Percentiles rank a stretch among this genome's conserved stretches.
Conservation (phyloP, 2,329 filamentous ascomycete genomes). For the Exophiala bonariae region DNA sequence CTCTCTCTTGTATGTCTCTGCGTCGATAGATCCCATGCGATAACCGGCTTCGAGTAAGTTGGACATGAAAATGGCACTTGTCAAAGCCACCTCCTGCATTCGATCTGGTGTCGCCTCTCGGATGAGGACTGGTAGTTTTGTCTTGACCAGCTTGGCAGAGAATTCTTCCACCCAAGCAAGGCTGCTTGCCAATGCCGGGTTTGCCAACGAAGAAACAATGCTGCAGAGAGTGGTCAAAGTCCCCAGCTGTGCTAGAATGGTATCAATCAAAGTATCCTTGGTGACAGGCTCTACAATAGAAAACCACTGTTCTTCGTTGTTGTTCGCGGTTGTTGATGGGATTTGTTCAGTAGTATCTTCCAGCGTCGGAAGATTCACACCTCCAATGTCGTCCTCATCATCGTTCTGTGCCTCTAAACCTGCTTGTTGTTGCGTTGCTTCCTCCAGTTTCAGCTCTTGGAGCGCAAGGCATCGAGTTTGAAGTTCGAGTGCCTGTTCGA, state of each 20-base stretch:
- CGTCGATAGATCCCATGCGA: slow-evolving; percentile 49
- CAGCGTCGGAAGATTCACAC: slow-evolving; percentile 15
- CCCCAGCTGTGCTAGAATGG: slow-evolving; percentile 63
- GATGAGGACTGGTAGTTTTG: slow-evolving; percentile 56
- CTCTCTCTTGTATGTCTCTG: slow-evolving; percentile 53
- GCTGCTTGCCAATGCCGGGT: slow-evolving; percentile 40
- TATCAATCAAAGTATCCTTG: slow-evolving; percentile 65
- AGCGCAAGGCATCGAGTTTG: slow-evolving; percentile 58
- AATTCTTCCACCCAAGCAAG: slow-evolving; percentile 61
- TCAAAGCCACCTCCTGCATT: slow-evolving; percentile 54
- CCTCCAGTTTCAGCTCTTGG: slow-evolving; percentile 51
- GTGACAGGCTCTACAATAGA: slow-evolving; percentile 67
- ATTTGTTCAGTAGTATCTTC: neutral
- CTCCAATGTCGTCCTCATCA: slow-evolving; percentile 9
- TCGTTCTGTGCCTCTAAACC: slow-evolving; percentile 14
- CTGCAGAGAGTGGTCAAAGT: slow-evolving; percentile 54
- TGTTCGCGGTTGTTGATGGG: neutral
- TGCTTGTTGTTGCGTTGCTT: slow-evolving; percentile 43
- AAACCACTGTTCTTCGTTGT: slow-evolving; percentile 54
- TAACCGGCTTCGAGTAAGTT: slow-evolving; percentile 60
- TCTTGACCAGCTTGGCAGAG: slow-evolving; percentile 52
- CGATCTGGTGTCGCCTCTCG: slow-evolving; percentile 39
- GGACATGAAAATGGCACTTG: slow-evolving; percentile 57
- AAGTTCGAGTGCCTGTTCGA: slow-evolving; percentile 63
- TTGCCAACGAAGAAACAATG: slow-evolving; percentile 37